Base-by-base conservation (phyloP, 371 early-diverging fungal species). In the Saksenaea oblongispora region DNA sequence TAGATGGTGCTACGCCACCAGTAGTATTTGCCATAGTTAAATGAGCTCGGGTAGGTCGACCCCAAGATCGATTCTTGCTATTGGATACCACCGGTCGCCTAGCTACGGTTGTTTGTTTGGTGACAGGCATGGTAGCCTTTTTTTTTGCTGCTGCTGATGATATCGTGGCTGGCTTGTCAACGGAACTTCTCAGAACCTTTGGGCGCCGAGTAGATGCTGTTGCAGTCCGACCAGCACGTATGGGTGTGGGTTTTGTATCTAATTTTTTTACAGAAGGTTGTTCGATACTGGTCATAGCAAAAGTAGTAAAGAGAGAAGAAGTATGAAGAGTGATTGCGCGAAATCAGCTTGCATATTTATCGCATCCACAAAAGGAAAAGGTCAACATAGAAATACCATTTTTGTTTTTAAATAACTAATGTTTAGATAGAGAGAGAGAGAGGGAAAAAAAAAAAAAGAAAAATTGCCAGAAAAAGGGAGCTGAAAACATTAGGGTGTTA, bases 311-410 rank as follows among this genome's bases (percentile, higher is more conserved):
- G 11, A 22, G 22, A 47, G 11, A 22, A 47, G 51, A 47, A 11
- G 22, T 18, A 22, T 22, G 22, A 22, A 10, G 10, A 10, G 51
- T 22, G 22, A 17, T 18, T 47, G 51, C 24, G 51, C 51, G 7
- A 22, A 22, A 47, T 47, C 22, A 9, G 11, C 31, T 47, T 22
- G 51, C 51, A 22, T 47, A 47, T 47, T 47, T 47, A 47, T 47
- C 18, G 51, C 51, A 47, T 47, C 51, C 51, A 47, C 51, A 47
- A 47, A 47, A 47, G 51, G 51, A 47, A 47, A 39, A 47, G 51
- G 24, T 22, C 51, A 26, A 47, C 51, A 47, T 47, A 47, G 24
- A 47, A 22, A 47, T 47, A 47, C 51, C 51, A 10, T 47, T 47
- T 47, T 47, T 22, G 51, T 47, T 47, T 47, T 10, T 47, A 18